phyloP scores from a whole-genome alignment of 371 early-diverging fungal genomes.

The Mortierella sp. region DNA sequence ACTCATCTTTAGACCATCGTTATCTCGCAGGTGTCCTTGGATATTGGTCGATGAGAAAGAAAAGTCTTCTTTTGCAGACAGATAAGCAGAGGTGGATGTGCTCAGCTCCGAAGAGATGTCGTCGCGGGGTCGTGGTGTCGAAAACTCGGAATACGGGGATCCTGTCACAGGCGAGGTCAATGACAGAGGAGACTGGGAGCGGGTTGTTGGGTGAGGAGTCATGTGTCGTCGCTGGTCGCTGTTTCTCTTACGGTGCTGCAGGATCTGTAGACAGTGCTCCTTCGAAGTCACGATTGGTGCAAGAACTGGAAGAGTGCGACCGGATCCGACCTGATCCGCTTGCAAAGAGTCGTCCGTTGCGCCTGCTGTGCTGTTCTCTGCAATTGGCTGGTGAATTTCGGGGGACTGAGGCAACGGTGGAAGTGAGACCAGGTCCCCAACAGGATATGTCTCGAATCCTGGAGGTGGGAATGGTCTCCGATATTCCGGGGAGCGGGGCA shows the following conservation, averaged over 20 bases:
- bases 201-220: background rate
- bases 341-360: background rate
- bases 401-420: background rate
- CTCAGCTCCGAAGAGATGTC: background rate
- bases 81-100: background rate
- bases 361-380: background rate
- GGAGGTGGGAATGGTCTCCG: background rate
- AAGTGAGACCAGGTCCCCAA: background rate
- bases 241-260: background rate
- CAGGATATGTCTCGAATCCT: background rate
- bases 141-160: background rate
- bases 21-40: background rate
- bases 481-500: background rate
- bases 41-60: background rate
- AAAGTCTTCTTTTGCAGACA: background rate
- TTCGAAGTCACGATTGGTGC: conserved; percentile 34
- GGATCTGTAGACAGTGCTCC: conserved; percentile 19
- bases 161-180: background rate
- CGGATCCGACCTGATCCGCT: background rate
- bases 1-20: background rate
- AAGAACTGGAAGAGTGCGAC: conserved; percentile 10
- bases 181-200: background rate
- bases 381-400: background rate
- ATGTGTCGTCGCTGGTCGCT: background rate
- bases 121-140: background rate